Evolutionary conservation across 148 eudicot genomes (phyloP), one percentile per base, ranked within the genome.

Genomic region (Amaranthus cruentus): DNA sequence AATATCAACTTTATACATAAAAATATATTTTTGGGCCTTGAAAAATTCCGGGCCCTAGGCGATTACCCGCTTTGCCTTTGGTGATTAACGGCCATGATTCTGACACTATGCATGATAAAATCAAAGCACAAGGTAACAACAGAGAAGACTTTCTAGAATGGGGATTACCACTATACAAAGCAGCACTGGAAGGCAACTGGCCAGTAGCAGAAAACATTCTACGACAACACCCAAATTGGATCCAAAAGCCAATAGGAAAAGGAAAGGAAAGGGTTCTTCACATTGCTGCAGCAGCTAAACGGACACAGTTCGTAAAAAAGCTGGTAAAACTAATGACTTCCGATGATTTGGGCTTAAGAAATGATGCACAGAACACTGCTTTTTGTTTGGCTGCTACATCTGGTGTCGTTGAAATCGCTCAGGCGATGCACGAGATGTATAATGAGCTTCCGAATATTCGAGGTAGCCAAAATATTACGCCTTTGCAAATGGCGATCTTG

Each of bases 361-460:
- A 79, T 68, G 65, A 74, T 14, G 52, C 53, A 0, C 74, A 74
- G 13, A 75, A 74, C 78, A 79, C 82, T 0, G 78, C 82, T 7
- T 55, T 79, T 5, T 79, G 82, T 18, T 74, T 79, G 47, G 82
- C 82, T 13, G 78, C 82, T 7, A 74, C 67, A 43, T 70, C 82
- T 52, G 78, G 82, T 12, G 72, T 75, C 6, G 75, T 75, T 6
- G 78, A 79, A 5, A 79, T 76, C 15, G 83, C 79, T 0, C 3
- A 55, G 46, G 18, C 7, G 6, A 80, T 80, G 83, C 64, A 59
- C 6, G 9, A 66, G 15, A 60, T 65, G 47, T 54, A 80, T 62
- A 57, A 9, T 6, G 58, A 12, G 0, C 72, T 80, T 15, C 83
- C 83, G 3, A 46, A 58, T 13, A 71, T 76, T 38, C 8, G 70